Base-by-base conservation (phyloP, 495 filamentous ascomycete genomes). In the Penicillium daleae region DNA sequence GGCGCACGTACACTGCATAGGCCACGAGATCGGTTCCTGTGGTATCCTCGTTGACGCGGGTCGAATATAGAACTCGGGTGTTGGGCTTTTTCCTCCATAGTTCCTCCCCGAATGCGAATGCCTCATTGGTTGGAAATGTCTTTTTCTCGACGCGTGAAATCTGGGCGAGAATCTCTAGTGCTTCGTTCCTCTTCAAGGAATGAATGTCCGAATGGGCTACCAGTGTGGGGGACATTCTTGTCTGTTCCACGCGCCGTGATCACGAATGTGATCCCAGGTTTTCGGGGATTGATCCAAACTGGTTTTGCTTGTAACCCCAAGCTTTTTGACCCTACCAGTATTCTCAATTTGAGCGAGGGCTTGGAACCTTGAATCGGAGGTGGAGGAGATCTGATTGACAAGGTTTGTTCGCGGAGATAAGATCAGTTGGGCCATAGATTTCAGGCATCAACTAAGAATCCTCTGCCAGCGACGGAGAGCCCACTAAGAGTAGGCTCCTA, bases 61-160 rank as follows among this genome's bases (percentile, higher is more conserved):
- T 71, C 31, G 78, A 74, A 69, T 84, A 82, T 44, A 81, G 67
- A 24, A 86, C 74, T 53, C 77, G 77, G 57, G 83, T 84, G 60
- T 85, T 87, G 29, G 83, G 77, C 65, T 87, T 87, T 53, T 79
- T 80, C 54, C 71, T 72, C 75, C 74, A 78, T 7, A 87, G 64
- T 60, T 87, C 85, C 17, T 74, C 66, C 35, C 76, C 73, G 63
- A 89, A 86, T 31, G 78, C 67, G 57, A 87, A 78, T 22, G 74
- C 78, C 66, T 89, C 86, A 69, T 80, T 85, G 56, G 80, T 67
- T 0, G 87, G 84, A 62, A 89, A 88, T 49, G 77, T 80, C 64
- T 82, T 86, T 64, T 80, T 85, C 66, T 88, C 87, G 57, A 83
- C 74, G 63, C 77, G 78, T 66, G 75, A 63, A 51, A 82, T 74